Base-by-base conservation (phyloP, 345 rosid species). In the Eucalyptus paniculata region DNA sequence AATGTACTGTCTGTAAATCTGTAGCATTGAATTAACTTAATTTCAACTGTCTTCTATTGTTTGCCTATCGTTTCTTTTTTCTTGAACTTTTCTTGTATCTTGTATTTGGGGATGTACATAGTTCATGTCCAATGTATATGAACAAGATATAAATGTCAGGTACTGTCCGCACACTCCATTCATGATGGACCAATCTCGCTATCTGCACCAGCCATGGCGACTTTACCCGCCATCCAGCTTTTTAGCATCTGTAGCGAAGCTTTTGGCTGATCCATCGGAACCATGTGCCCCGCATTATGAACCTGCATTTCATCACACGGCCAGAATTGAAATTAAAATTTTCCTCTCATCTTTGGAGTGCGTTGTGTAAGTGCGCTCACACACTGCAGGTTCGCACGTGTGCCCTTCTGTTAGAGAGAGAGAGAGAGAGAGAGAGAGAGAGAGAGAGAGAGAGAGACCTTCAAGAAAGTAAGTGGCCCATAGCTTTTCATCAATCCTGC, bases 191-290 rank as follows among this genome's bases (percentile, higher is more conserved):
- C 9, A 21, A 6, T 77, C 47, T 37, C 72, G 13, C 28, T 88
- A 50, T 62, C 88, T 40, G 86, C 86, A 44, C 80, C 77, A 86
- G 87, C 50, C 83, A 87, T 60, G 58, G 91, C 89, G 10, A 96
- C 88, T 56, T 95, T 94, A 89, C 97, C 99, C 58, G 95, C 95
- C 96, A 94, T 96, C 99, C 99, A 98, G 72, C 94, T 93, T 88
- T 90, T 91, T 54, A 98, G 93, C 98, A 96, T 98, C 90, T 96
- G 93, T 86, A 96, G 90, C 24, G 99, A 93, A 89, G 95, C 97
- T 91, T 97, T 96, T 24, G 99, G 99, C 88, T 96, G 97, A 94
- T 98, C 99, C 99, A 98, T 98, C 17, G 99, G 98, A 86, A 97
- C 99, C 99, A 96, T 95, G 90, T 96, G 99, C 86, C 99, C 98